Evolutionary conservation across 305 asterid species (phyloP).

Genomic region (Fraxinus ornus): DNA sequence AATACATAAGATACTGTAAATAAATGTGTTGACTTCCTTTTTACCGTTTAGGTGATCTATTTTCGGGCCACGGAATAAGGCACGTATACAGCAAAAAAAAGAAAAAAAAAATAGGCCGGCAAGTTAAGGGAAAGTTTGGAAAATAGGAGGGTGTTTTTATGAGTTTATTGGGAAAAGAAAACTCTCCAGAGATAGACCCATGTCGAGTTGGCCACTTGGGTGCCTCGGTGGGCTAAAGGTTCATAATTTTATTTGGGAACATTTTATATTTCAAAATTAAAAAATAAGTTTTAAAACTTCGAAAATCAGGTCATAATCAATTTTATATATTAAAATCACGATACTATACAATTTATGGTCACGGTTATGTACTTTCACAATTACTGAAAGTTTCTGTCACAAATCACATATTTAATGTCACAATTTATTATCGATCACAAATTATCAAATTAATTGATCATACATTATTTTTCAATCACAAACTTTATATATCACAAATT

Average conservation of each 20-base stretch:
- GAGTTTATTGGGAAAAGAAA: neutral
- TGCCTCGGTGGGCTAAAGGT: neutral
- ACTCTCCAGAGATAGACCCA: neutral
- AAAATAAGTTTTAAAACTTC: too few relatives aligned
- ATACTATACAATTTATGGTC: too few relatives aligned
- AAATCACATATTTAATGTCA: too few relatives aligned
- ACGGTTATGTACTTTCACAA: too few relatives aligned
- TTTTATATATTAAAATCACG: too few relatives aligned
- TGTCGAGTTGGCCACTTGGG: neutral
- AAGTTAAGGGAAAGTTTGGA: neutral
- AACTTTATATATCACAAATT: too few relatives aligned
- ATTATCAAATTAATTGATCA: too few relatives aligned
- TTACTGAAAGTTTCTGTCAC: too few relatives aligned
- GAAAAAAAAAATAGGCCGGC: neutral
- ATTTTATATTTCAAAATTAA: too few relatives aligned
- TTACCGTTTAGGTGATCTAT: neutral
- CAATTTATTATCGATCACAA: too few relatives aligned
- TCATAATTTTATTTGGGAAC: neutral
- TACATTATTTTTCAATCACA: too few relatives aligned
- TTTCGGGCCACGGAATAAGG: neutral
- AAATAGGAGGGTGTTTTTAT: neutral
- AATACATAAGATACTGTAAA: neutral
- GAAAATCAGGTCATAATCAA: too few relatives aligned
- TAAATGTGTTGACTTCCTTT: neutral
- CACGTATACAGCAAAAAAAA: neutral